Base-by-base conservation (phyloP, 1,284 basidiomycete species). In the Dichomitus squalens region DNA sequence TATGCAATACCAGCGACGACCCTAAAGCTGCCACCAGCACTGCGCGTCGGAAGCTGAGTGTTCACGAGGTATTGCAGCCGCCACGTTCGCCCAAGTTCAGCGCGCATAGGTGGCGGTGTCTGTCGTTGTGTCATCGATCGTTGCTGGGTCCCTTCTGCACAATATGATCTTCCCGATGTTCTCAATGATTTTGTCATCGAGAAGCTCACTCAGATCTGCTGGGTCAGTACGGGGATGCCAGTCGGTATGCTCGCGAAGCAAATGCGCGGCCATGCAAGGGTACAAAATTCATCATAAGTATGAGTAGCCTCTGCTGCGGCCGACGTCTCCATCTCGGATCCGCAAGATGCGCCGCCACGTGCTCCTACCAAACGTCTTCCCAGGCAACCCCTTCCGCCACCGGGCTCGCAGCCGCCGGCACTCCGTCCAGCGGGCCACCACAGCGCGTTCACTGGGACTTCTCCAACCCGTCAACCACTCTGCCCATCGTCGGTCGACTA, bases 21-120 rank as follows among this genome's bases (percentile, higher is more conserved):
- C 44, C 47, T 43, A 27, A 43, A 43, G n/a, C n/a, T 43, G 23
- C 25, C 20, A 27, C 41, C 2, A n/a, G 31, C 31, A 33, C 31
- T 33, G 7, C 31, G 31, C 6, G 31, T 33, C 31, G 7, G n/a
- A 27, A n/a, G n/a, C n/a, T n/a, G n/a, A n/a, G n/a, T n/a, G n/a
- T n/a, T n/a, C n/a, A n/a, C n/a, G n/a, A n/a, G n/a, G n/a, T n/a
- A n/a, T n/a, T 23, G 21, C 20, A 12, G 16, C 23, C 16, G 23
- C 46, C 25, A 49, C 36, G 16, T 9, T 43, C 41, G n/a, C 56
- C 48, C 31, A 31, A 55, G 23, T 55, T 4, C 20, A 14, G 38
- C 49, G 54, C 53, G 53, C 52, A 53, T 34, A 34, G 43, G 61
- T 60, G 61, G 61, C 61, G 23, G 61, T 60, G 58, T 43, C 48